Evolutionary conservation across 1,139 yeast species (phyloP).

Genomic region (Lipomyces yarrowii): DNA sequence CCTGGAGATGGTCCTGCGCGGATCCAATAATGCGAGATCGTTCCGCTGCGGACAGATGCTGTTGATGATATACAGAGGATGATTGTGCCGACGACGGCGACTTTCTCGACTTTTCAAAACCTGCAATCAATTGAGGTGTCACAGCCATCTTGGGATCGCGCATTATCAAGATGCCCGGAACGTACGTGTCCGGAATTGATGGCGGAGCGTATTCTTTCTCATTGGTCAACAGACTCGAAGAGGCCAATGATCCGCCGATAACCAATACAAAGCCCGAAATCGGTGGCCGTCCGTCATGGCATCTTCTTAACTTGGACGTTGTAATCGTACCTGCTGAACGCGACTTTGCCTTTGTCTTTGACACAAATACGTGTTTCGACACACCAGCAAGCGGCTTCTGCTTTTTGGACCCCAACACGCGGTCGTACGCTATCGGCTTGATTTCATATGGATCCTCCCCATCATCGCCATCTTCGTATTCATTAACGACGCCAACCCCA

Average conservation of each 20-base stretch:
- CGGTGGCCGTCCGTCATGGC: conserved; percentile 34
- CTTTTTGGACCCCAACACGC: not conserved
- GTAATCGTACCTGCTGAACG: not conserved
- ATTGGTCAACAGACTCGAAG: not conserved
- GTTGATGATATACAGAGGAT: not conserved
- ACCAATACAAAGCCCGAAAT: conserved; percentile 32
- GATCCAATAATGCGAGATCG: conserved; percentile 31
- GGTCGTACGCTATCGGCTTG: conserved; percentile 18
- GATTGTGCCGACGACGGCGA: not conserved
- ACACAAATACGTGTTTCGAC: not conserved
- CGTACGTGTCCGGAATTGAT: conserved; percentile 20
- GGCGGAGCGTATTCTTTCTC: conserved; percentile 20
- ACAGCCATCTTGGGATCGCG: conserved; percentile 16
- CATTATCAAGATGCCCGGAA: conserved; percentile 17
- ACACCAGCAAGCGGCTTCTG: not conserved
- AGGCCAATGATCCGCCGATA: conserved; percentile 6
- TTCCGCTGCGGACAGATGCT: conserved; percentile 13
- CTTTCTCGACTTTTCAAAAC: not conserved
- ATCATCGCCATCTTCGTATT: conserved; percentile 33
- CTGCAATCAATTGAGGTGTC: conserved; percentile 10
- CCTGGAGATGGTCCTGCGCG: conserved; percentile 22
- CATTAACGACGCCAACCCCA: conserved; percentile 28
- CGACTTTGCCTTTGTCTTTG: not conserved
- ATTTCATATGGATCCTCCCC: conserved; percentile 31
- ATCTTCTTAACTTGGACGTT: not conserved